phyloP scores from a whole-genome alignment of 2,329 filamentous ascomycete species.

The Cyphellophora europaea region DNA sequence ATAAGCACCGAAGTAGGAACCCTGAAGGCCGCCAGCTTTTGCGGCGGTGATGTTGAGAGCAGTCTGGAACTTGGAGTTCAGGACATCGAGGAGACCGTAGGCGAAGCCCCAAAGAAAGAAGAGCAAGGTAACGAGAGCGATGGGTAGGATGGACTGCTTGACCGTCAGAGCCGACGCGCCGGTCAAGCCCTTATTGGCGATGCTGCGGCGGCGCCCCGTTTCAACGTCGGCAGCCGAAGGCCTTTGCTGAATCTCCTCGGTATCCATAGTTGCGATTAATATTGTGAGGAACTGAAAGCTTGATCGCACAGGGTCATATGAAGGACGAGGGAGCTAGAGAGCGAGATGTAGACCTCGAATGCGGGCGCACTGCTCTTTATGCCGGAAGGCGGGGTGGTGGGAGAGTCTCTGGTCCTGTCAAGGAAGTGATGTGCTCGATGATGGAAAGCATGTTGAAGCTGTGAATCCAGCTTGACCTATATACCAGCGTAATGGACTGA shows the following conservation, averaged over 20 bases:
- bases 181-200: slow-evolving; percentile 22
- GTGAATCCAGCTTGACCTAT: no score
- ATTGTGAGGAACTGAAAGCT: no score
- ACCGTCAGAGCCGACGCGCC: slow-evolving; percentile 33
- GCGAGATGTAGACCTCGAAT: no score
- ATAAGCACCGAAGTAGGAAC: slow-evolving; percentile 55
- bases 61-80: slow-evolving; percentile 50
- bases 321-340: no score
- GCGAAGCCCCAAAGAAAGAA: slow-evolving; percentile 48
- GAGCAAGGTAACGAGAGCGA: slow-evolving; percentile 37
- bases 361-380: no score
- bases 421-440: no score
- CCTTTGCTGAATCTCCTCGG: slow-evolving; percentile 5
- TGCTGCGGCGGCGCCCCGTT: slow-evolving; percentile 13
- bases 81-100: slow-evolving; percentile 39
- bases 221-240: slow-evolving; percentile 3
- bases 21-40: slow-evolving; percentile 54
- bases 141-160: slow-evolving; percentile 33
- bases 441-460: no score
- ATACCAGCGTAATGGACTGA: no score
- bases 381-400: no score
- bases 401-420: no score
- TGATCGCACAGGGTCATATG: no score
- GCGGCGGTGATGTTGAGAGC: slow-evolving; percentile 45
- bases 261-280: slow-evolving; percentile 2